Evolutionary conservation across 352 stramenopile species (phyloP), one percentile per base, ranked within the genome.

Genomic region (Phytophthora pisi): DNA sequence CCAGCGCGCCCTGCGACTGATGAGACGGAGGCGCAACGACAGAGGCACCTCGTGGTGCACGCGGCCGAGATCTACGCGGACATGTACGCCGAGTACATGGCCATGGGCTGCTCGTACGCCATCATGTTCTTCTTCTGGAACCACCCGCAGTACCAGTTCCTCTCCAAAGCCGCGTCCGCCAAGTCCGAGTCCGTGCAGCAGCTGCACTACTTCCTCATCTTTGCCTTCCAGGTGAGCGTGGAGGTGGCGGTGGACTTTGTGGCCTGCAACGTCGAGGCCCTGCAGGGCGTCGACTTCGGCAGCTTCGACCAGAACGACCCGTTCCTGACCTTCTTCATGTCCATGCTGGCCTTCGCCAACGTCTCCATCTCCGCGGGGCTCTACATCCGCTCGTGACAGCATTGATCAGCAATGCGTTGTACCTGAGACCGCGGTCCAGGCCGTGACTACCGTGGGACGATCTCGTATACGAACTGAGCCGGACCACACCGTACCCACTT

Each of bases 71-170:
- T 75, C 30, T 70, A 58, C 15, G 64, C 65, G 13, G 71, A 77
- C 43, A 82, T 82, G 74, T 80, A 75, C 50, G 70, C 70, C 13
- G 77, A 84, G 49, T 84, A 82, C 42, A 38, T 84, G n/a, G 64
- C 67, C 8, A 77, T 84, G 46, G 64, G 73, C 23, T 82, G 73
- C 54, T 79, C 70, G 11, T 76, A 68, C 58, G 61, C 64, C 23
- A 75, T 82, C 45, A 23, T 77, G 6, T 61, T 77, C 16, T 57
- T 82, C 30, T 78, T 71, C 23, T 64, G 64, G 28, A 45, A 77
- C 45, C 66, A 81, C 13, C 64, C 72, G 13, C 65, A 79, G 40
- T 84, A 62, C 31, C 47, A 59, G 15, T 58, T 61, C 31, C 18
- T 28, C 5, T 40, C 18, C 7, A 34, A 34, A 0, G 23, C 20